phyloP scores from a whole-genome alignment of 257 asterid genomes.

The Eustoma russellianum region DNA sequence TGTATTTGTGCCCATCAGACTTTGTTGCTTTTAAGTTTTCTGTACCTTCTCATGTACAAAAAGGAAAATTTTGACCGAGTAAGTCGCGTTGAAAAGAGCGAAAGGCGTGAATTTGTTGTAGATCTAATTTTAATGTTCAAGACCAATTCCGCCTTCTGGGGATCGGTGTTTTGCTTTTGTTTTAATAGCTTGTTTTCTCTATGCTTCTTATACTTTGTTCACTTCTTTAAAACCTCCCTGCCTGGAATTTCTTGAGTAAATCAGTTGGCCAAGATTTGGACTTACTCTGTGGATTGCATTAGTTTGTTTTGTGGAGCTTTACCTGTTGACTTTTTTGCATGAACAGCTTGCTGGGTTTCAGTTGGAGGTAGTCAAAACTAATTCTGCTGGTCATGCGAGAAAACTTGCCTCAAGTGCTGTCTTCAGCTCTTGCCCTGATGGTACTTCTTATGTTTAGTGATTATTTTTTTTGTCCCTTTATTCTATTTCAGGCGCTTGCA shows the following conservation, averaged over 20 bases:
- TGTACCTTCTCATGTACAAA: too few species aligned
- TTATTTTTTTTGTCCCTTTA: constrained; percentile 10
- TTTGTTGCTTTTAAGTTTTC: too few species aligned
- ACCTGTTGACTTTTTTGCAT: constrained; percentile 5
- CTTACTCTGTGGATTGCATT: neutral
- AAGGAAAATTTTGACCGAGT: too few species aligned
- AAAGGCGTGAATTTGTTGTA: too few species aligned
- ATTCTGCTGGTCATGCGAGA: constrained; percentile 97
- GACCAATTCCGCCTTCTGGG: too few species aligned
- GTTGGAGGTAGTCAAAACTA: constrained; percentile 85
- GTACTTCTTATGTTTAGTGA: constrained; percentile 31
- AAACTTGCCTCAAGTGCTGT: constrained; percentile 84
- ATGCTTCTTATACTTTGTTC: too few species aligned
- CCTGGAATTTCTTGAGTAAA: neutral
- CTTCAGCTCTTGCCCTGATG: constrained; percentile 95
- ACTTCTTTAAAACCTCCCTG: too few species aligned
- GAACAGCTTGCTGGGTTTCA: constrained; percentile 96
- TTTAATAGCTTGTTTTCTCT: too few species aligned
- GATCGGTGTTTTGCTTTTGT: too few species aligned
- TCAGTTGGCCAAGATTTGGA: neutral
- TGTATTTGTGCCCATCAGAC: too few species aligned
- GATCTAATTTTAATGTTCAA: too few species aligned
- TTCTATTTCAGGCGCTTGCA: constrained; percentile 5
- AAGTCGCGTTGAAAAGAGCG: too few species aligned
- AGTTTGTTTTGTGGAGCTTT: neutral